Conservation (phyloP, 257 asterid genomes). For the Solanum bulbocastanum region DNA sequence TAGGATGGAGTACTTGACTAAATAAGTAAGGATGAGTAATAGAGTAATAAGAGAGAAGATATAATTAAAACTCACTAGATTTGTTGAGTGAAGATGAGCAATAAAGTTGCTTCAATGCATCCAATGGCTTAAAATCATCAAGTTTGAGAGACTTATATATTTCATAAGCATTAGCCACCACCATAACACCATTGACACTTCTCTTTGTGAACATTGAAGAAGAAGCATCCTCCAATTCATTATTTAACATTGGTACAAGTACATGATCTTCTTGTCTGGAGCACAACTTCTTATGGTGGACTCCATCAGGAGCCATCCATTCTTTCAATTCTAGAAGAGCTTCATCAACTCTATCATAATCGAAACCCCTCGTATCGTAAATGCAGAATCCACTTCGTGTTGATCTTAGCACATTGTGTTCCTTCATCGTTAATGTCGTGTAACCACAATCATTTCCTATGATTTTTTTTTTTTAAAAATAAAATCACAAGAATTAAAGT, state of each 20-base stretch:
- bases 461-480: not conserved
- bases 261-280: not conserved
- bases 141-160: conserved; percentile 4
- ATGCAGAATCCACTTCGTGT: conserved; percentile 14
- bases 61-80: conserved; percentile 3
- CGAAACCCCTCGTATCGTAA: conserved; percentile 16
- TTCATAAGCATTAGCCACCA: conserved; percentile 19
- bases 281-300: conserved; percentile 14
- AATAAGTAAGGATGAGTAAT: not conserved
- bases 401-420: conserved; percentile 24
- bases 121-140: conserved; percentile 11
- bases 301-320: conserved; percentile 19
- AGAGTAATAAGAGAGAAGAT: not conserved
- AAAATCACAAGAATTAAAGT: not conserved
- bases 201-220: conserved; percentile 4
- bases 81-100: not conserved
- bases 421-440: conserved; percentile 5
- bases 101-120: conserved; percentile 11
- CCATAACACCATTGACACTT: conserved; percentile 15
- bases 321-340: conserved; percentile 4
- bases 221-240: not conserved
- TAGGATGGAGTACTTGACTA: not conserved
- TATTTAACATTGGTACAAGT: not conserved
- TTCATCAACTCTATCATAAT: conserved; percentile 10
- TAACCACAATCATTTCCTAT: conserved; percentile 1